Evolutionary conservation across 2,329 filamentous ascomycete genomes (phyloP).

Genomic region (Colletotrichum sp.): DNA sequence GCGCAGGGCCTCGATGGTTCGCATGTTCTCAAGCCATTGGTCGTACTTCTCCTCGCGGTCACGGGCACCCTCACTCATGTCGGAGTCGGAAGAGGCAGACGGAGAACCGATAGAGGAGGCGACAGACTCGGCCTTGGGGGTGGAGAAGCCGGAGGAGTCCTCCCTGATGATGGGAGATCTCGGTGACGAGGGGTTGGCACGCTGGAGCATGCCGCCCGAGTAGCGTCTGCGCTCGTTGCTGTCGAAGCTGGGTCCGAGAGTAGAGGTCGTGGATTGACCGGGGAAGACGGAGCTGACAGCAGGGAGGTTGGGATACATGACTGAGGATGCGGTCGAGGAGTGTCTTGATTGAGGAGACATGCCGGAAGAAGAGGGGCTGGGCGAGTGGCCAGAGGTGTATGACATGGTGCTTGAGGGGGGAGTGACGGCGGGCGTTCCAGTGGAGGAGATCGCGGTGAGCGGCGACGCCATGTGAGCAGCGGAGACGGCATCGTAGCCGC

Average conservation of each 20-base stretch:
- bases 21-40: constrained; percentile 69
- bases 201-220: constrained; percentile 71
- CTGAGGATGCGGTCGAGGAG: constrained; percentile 61
- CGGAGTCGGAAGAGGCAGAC: constrained; percentile 58
- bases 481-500: constrained; percentile 47
- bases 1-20: constrained; percentile 66
- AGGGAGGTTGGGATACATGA: constrained; percentile 78
- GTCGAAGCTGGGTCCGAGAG: constrained; percentile 72
- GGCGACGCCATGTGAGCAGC: constrained; percentile 67
- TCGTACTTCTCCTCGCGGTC: constrained; percentile 69
- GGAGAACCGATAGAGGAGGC: constrained; percentile 57
- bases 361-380: constrained; percentile 71
- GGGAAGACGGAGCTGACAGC: constrained; percentile 73
- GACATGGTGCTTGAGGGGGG: constrained; percentile 78
- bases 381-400: constrained; percentile 79
- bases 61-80: constrained; percentile 54
- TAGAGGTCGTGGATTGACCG: constrained; percentile 71
- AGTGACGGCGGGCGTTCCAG: constrained; percentile 77
- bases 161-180: constrained; percentile 38
- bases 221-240: constrained; percentile 68
- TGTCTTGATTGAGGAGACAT: constrained; percentile 72
- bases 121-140: constrained; percentile 50
- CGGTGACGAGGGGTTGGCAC: constrained; percentile 51
- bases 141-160: constrained; percentile 40
- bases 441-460: constrained; percentile 61